Evolutionary conservation across 2,329 filamentous ascomycete species (phyloP), one percentile per base, ranked within the genome.

Genomic region (Penicillium hordei): DNA sequence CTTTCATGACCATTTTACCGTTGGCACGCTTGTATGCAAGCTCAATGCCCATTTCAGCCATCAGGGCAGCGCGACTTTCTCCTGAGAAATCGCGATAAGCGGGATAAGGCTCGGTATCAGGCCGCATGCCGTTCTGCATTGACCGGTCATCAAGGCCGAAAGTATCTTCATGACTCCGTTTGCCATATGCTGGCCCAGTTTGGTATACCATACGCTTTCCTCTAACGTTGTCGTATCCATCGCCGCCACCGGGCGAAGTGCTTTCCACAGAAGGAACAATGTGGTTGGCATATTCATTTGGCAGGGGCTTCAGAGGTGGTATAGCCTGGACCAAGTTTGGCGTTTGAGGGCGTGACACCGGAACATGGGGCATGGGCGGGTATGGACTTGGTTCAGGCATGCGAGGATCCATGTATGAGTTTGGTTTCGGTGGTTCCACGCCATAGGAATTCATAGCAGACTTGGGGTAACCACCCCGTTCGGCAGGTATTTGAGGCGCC

Each of bases 121-220:
- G 78, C 29, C 78, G 75, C 72, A 74, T 75, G 51, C 78, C 77
- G 59, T 81, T 78, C 59, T 74, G 68, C 29, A 80, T 71, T 1
- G 76, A 67, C 42, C 74, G 70, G 4, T 73, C 70, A 44, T 74
- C 77, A 58, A 68, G 68, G 50, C 75, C 74, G 55, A 77, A 77
- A 1, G 72, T 68, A 23, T 76, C 74, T 40, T 72, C 71, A 55
- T 77, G 72, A 0, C 67, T 67, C 21, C 75, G 70, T 51, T 77
- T 77, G 29, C 68, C 55, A 36, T 69, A 52, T 15, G 62, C 55
- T 4, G 66, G 59, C 17, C 67, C 69, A 0, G 69, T 70, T n/a
- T 72, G 68, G 57, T 72, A 75, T 1, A 72, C 60, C 60, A 71
- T 64, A 23, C 66, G 63, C 58, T 69, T 72, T 19, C 60, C 65